phyloP scores from a whole-genome alignment of 352 stramenopile species.

The Globisporangium cystogenes region DNA sequence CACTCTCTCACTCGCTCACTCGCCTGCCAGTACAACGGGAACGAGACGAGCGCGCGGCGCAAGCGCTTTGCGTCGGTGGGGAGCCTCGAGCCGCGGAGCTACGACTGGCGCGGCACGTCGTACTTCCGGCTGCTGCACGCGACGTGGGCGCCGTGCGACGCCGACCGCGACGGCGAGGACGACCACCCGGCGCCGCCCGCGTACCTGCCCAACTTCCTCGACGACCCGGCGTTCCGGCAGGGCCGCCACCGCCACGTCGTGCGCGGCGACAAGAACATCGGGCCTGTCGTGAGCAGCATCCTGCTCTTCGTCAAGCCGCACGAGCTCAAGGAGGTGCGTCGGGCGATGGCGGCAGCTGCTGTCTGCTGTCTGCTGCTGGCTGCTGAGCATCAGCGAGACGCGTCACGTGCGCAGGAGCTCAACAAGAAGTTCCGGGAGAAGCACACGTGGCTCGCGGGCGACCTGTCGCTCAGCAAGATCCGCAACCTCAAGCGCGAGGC shows the following conservation, averaged over 20 bases:
- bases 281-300: slow-evolving; percentile 91
- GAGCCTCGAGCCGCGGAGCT: slow-evolving; percentile 46
- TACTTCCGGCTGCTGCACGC: slow-evolving; percentile 83
- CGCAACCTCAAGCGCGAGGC: slow-evolving; percentile 92
- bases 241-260: slow-evolving; percentile 78
- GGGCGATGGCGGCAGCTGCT: too few species aligned
- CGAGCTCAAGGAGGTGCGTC: slow-evolving; percentile 87
- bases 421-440: slow-evolving; percentile 97
- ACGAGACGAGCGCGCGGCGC: slow-evolving; percentile 47
- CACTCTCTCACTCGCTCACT: too few species aligned
- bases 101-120: slow-evolving; percentile 84
- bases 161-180: slow-evolving; percentile 71
- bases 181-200: slow-evolving; percentile 41
- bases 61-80: slow-evolving; percentile 57
- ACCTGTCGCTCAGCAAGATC: slow-evolving; percentile 96
- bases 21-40: slow-evolving; percentile 63
- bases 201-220: slow-evolving; percentile 79
- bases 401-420: slow-evolving; percentile 49
- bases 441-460: slow-evolving; percentile 86
- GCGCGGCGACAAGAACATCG: slow-evolving; percentile 84
- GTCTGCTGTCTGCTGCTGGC: too few species aligned
- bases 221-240: slow-evolving; percentile 81
- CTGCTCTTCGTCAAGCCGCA: slow-evolving; percentile 94
- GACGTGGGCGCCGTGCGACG: slow-evolving; percentile 66
- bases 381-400: too few species aligned